These are phyloP conservation scores for Aspergillus ellipticus DNA, from an alignment of 495 filamentous ascomycete genomes.

Conservation along the genomic window DNA sequence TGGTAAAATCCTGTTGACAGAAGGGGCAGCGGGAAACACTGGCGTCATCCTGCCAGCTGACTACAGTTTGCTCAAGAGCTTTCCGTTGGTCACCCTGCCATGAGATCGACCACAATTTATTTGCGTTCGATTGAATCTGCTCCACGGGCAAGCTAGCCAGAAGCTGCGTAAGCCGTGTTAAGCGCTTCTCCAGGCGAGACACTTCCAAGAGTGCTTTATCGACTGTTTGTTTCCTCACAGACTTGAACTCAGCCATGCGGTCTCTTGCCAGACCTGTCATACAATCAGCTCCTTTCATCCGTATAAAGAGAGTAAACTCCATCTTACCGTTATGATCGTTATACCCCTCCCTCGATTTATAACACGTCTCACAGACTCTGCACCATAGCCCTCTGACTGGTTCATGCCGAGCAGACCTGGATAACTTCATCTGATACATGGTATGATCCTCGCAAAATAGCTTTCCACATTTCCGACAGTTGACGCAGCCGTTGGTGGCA, in stretches of 20 bases:
- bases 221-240: conserved; percentile 67
- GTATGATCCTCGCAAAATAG: conserved; percentile 98
- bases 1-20: conserved; percentile 89
- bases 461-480: conserved; percentile 87
- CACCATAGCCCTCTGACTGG: conserved; percentile 92
- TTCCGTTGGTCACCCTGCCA: conserved; percentile 66
- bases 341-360: conserved; percentile 92
- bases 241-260: conserved; percentile 64
- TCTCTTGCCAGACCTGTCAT: conserved; percentile 54
- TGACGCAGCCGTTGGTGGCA: conserved; percentile 74
- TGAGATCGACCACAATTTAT: conserved; percentile 55
- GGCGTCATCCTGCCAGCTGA: conserved; percentile 92
- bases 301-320: neutral
- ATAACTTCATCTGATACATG: conserved; percentile 99
- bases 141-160: conserved; percentile 68
- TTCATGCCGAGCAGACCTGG: conserved; percentile 83
- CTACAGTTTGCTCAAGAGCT: conserved; percentile 80
- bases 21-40: conserved; percentile 80
- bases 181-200: conserved; percentile 81
- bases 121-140: conserved; percentile 42
- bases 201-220: conserved; percentile 83
- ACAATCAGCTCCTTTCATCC: conserved; percentile 14
- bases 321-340: conserved; percentile 72
- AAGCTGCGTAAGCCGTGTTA: conserved; percentile 85
- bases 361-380: conserved; percentile 94